Base-by-base conservation (phyloP, 208 protist species). In the Trypanosoma cruzi region DNA sequence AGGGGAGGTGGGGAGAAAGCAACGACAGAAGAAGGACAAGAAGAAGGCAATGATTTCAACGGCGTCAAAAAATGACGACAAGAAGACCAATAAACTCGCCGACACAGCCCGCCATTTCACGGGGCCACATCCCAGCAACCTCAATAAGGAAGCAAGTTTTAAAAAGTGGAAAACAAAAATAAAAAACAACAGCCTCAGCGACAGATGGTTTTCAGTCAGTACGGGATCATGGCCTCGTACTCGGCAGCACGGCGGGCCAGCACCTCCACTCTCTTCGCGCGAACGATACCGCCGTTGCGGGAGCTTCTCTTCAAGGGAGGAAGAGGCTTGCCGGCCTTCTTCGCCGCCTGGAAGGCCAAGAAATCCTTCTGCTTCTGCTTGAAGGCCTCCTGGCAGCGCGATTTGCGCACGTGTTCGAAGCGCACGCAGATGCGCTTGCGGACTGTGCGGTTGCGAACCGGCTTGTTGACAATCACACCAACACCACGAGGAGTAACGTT, bases 391-490 rank as follows among this genome's bases (percentile, higher is more conserved):
- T 92, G 84, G 87, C 91, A 98, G 77, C 89, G 87, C 37, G 91
- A 96, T 79, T 96, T 94, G 64, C 91, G 84, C 46, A 99, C 90
- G 93, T 99, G 99, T 89, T 99, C 99, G 73, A 99, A 94, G 80
- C 99, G 96, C 68, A 99, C 98, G 85, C 99, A 98, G 86, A 99
- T 99, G 82, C 98, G 96, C 98, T 99, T 99, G 74, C 91, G 88
- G 49, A 99, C 86, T 71, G 99, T 99, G 78, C 98, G 93, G 69
- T 96, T 94, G 68, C 97, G 77, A 77, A 99, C 96, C 54, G 80
- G 92, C 95, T 99, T 99, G 97, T 99, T 99, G 66, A 99, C 77
- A 75, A 99, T 96, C 42, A 99, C 98, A 88, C 99, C 99, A 52
- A 99, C 85, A 57, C 98, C 98, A 67, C 97, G 94, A 67, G 92